Evolutionary conservation across 441 rosid genomes (phyloP).

Genomic region (Euphorbia celastroides): DNA sequence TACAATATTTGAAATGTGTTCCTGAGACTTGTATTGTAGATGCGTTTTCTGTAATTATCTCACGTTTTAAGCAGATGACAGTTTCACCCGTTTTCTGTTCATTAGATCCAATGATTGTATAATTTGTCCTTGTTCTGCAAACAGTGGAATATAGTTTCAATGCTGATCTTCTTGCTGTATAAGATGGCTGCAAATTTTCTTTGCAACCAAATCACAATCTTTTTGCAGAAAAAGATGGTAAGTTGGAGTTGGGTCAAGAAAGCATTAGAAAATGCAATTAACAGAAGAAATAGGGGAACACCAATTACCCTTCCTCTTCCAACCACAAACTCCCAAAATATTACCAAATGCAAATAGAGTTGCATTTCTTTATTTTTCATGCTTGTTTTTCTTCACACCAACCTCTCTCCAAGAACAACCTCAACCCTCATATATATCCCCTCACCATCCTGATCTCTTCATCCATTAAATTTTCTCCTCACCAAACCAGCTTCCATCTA

Average conservation of each 20-base stretch:
- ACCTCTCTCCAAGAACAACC: constrained; percentile 45
- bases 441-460: constrained; percentile 11
- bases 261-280: background rate
- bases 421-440: constrained; percentile 39
- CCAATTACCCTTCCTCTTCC: constrained; percentile 25
- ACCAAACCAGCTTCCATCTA: constrained; percentile 16
- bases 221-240: constrained; percentile 10
- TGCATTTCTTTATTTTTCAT: constrained; percentile 33
- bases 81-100: background rate
- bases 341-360: constrained; percentile 36
- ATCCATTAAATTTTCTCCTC: constrained; percentile 11
- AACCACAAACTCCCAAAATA: constrained; percentile 32
- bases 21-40: background rate
- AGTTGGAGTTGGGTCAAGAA: constrained; percentile 24
- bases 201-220: constrained; percentile 3
- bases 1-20: background rate
- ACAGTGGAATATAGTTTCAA: background rate
- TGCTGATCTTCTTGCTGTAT: background rate
- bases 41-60: background rate
- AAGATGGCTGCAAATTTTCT: background rate
- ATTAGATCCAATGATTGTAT: background rate
- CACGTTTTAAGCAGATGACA: background rate
- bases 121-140: background rate
- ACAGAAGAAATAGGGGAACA: constrained; percentile 1
- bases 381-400: constrained; percentile 45